A percentile compares a stretch with the other conserved stretches of the same genome.
phyloP scores from a whole-genome alignment of 2,329 filamentous ascomycete genomes.

The Phialophora tarda region DNA sequence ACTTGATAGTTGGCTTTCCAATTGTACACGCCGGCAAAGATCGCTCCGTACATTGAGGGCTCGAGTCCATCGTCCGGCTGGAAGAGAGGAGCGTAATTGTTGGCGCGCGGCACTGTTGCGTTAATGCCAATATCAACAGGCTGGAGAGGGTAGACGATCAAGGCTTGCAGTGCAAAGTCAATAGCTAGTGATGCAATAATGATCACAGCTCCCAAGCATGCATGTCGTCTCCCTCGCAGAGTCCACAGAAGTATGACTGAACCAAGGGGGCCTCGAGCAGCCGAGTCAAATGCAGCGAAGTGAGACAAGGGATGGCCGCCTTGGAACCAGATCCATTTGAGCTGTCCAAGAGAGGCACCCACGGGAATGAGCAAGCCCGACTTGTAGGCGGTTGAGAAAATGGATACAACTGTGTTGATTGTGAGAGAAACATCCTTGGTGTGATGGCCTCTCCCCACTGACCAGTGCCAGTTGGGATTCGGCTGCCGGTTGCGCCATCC shows the following conservation, averaged over 20 bases:
- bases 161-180: neutral
- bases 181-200: slow-evolving; percentile 27
- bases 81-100: neutral
- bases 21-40: neutral
- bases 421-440: neutral
- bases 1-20: slow-evolving; percentile 1
- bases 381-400: slow-evolving; percentile 40
- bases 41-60: neutral
- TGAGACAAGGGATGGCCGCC: slow-evolving; percentile 1
- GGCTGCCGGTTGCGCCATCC: neutral
- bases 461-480: neutral
- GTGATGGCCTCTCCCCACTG: neutral
- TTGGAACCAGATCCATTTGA: slow-evolving; percentile 8
- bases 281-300: slow-evolving; percentile 41
- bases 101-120: neutral
- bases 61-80: neutral
- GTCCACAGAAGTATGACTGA: slow-evolving; percentile 39
- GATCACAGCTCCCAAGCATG: slow-evolving; percentile 39
- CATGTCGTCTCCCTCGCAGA: slow-evolving; percentile 28
- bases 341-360: slow-evolving; percentile 41
- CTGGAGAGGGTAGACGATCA: neutral
- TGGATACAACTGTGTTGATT: neutral
- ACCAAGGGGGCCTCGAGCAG: slow-evolving; percentile 42
- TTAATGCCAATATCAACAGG: neutral
- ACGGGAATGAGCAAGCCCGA: slow-evolving; percentile 39